Percentiles rank a stretch among this genome's conserved stretches.
Evolutionary conservation across 2,329 filamentous ascomycete species (phyloP).

Genomic region (Fusarium chaquense): DNA sequence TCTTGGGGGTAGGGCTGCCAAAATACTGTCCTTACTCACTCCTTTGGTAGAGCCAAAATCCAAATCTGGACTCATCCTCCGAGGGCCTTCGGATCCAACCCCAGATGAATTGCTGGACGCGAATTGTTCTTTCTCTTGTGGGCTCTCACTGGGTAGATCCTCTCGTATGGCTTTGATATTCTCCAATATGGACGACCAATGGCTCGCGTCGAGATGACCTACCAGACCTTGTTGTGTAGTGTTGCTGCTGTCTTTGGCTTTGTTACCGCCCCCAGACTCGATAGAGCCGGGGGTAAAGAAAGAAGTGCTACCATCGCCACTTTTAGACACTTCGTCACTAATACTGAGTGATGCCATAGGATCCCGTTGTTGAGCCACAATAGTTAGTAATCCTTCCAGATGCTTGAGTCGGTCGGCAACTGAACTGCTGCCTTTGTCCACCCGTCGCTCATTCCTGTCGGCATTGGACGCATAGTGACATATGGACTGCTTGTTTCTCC

Average conservation of each 20-base stretch:
- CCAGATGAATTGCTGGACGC: not conserved
- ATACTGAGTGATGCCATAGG: not conserved
- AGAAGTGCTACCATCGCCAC: accelerated
- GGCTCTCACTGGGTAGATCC: constrained; percentile 36
- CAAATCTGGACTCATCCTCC: not conserved
- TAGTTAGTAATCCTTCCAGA: constrained; percentile 47
- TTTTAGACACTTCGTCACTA: accelerated
- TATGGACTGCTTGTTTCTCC: constrained; percentile 38
- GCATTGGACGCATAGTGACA: constrained; percentile 52
- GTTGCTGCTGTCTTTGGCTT: accelerated
- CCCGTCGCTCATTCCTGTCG: constrained; percentile 18
- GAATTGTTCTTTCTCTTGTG: accelerated
- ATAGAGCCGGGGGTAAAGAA: not conserved
- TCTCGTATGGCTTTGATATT: constrained; percentile 52
- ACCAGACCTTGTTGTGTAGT: accelerated
- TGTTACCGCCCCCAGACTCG: not conserved
- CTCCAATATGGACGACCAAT: constrained; percentile 53
- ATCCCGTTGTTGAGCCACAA: constrained; percentile 3
- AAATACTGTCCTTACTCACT: constrained; percentile 26
- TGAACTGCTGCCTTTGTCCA: not conserved
- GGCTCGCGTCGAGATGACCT: constrained; percentile 49
- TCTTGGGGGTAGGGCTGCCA: constrained; percentile 41
- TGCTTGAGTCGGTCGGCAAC: constrained; percentile 47
- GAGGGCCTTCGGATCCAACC: accelerated
- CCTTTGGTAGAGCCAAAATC: not conserved